phyloP scores from a whole-genome alignment of 169 alveolate species.

The Theileria parva region DNA sequence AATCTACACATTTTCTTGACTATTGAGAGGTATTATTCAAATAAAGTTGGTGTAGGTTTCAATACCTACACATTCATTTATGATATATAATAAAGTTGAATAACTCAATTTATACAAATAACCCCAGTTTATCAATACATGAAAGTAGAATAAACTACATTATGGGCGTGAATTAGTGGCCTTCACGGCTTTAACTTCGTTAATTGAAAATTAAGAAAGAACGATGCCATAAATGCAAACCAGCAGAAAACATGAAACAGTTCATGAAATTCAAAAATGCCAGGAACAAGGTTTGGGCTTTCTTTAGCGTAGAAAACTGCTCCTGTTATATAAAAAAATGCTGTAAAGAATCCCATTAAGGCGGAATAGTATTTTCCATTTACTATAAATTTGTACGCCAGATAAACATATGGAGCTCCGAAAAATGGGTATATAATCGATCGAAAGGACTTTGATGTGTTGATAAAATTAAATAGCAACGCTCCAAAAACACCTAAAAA shows the following conservation, averaged over 20 bases:
- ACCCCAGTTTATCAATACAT: background rate
- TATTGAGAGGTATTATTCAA: background rate
- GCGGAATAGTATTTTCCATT: constrained; percentile 36
- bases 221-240: constrained; percentile 63
- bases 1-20: background rate
- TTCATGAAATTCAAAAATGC: constrained; percentile 70
- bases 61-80: background rate
- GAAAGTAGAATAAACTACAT: background rate
- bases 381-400: constrained; percentile 43
- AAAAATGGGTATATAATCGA: constrained; percentile 45
- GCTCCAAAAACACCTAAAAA: constrained; percentile 46
- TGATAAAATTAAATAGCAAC: constrained; percentile 35
- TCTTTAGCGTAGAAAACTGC: constrained; percentile 65
- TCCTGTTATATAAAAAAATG: constrained; percentile 62
- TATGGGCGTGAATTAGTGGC: background rate
- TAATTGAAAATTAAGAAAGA: constrained; percentile 5
- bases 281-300: constrained; percentile 67
- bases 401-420: constrained; percentile 58
- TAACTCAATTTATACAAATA: background rate
- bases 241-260: constrained; percentile 72
- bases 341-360: constrained; percentile 36
- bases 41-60: background rate
- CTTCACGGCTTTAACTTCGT: background rate
- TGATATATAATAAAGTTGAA: background rate
- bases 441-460: constrained; percentile 52